Evolutionary conservation across 495 filamentous ascomycete genomes (phyloP).

Genomic region (Penicillium lagena): DNA sequence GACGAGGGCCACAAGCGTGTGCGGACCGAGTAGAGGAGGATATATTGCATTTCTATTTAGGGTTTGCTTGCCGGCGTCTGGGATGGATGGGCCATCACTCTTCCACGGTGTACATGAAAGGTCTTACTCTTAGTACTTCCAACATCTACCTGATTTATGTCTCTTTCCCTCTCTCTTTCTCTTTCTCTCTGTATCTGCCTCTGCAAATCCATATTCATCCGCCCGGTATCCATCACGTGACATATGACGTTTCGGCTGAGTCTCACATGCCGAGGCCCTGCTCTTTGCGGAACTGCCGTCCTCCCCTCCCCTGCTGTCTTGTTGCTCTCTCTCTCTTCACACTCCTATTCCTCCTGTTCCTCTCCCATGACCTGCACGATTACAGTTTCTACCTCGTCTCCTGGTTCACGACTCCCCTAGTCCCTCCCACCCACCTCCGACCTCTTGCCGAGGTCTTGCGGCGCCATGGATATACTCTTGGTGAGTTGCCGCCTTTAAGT

Average conservation of each 20-base stretch:
- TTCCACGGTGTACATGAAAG: no score
- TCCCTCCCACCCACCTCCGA: constrained; percentile 10
- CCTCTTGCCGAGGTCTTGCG: constrained; percentile 28
- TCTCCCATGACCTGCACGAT: constrained; percentile 1
- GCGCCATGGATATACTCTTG: constrained; percentile 35
- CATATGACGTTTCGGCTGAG: constrained; percentile 31
- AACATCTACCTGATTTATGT: background rate
- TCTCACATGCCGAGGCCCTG: constrained; percentile 43
- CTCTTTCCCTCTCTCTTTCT: no score
- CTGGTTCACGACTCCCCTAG: constrained; percentile 10
- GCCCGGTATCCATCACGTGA: constrained; percentile 20
- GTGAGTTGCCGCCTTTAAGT: constrained; percentile 10
- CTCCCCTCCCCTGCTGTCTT: constrained; percentile 5
- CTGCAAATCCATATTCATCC: background rate
- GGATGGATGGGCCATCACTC: constrained; percentile 8
- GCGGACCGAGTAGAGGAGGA: constrained; percentile 20
- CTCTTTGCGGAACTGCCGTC: constrained; percentile 20
- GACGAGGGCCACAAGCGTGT: constrained; percentile 35
- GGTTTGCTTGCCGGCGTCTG: constrained; percentile 15
- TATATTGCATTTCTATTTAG: constrained; percentile 10
- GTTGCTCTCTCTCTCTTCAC: constrained; percentile 2
- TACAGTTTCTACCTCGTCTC: background rate
- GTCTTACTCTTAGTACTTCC: no score
- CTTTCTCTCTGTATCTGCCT: no score
- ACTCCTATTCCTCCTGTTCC: constrained; percentile 4